Conservation (phyloP, 805 yeast genomes). For the Candida maltosa region DNA sequence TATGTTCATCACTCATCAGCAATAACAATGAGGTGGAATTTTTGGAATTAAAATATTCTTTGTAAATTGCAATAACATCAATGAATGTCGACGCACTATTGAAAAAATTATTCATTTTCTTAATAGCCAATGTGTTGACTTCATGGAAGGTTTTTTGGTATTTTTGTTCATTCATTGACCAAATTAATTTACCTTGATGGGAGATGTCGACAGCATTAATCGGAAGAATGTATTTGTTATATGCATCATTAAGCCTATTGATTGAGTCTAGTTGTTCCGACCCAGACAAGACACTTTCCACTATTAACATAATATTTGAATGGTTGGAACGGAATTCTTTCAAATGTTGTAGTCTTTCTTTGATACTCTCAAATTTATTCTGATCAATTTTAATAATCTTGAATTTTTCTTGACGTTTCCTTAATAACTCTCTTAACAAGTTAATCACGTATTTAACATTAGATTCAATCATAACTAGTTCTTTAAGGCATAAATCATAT, state of each 20-base stretch:
- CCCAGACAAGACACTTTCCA: slow-evolving; percentile 12
- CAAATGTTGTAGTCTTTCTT: slow-evolving; percentile 43
- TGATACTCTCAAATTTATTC: slow-evolving; percentile 27
- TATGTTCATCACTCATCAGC: slow-evolving; percentile 34
- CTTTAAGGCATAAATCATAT: slow-evolving; percentile 17
- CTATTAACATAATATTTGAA: slow-evolving; percentile 41
- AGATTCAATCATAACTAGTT: slow-evolving; percentile 55
- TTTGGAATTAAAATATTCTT: slow-evolving; percentile 17
- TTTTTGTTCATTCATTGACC: slow-evolving; percentile 25
- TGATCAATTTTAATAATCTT: slow-evolving; percentile 60
- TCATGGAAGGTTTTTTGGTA: slow-evolving; percentile 19
- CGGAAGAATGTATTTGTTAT: slow-evolving; percentile 24
- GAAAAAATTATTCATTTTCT: slow-evolving; percentile 22
- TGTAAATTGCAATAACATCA: slow-evolving; percentile 25
- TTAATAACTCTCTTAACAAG: slow-evolving; percentile 67
- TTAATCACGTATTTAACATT: slow-evolving; percentile 61
- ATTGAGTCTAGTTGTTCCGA: slow-evolving; percentile 1
- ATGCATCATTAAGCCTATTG: slow-evolving; percentile 18
- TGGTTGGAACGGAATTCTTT: slow-evolving; percentile 51
- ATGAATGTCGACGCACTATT: slow-evolving; percentile 20
- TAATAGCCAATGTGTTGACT: slow-evolving; percentile 18
- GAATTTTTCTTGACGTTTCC: slow-evolving; percentile 72
- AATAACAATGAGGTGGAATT: slow-evolving; percentile 14
- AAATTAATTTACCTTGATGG: slow-evolving; percentile 24
- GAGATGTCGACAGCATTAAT: slow-evolving; percentile 30